A percentile compares a stretch with the other conserved stretches of the same genome.
These are phyloP conservation scores for Stagonosporopsis cucurbitacearum DNA, from an alignment of 2,329 filamentous ascomycete genomes.

Conservation along the genomic window DNA sequence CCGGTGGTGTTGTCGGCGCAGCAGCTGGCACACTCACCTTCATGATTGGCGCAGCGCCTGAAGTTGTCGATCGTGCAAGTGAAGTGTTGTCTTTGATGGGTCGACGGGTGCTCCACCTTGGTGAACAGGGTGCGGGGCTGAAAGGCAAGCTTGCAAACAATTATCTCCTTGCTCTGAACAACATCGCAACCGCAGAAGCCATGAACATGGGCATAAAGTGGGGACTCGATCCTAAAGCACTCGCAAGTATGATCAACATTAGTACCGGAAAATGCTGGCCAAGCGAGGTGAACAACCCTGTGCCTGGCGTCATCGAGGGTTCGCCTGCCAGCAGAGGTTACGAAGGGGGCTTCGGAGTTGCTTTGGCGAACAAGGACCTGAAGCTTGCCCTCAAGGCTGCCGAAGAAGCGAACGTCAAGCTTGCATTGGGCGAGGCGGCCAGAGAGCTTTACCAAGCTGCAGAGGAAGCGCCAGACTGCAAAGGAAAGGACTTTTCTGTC, in stretches of 20 bases:
- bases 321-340: conserved; percentile 79
- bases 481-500: conserved; percentile 59
- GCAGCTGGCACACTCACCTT: conserved; percentile 88
- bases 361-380: conserved; percentile 58
- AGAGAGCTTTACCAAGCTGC: conserved; percentile 55
- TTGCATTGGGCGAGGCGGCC: conserved; percentile 55
- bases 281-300: conserved; percentile 93
- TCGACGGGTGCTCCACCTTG: conserved; percentile 83
- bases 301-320: conserved; percentile 79
- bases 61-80: conserved; percentile 69
- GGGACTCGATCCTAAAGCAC: conserved; percentile 68
- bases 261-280: conserved; percentile 97
- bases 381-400: conserved; percentile 57
- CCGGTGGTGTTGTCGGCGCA: conserved; percentile 91
- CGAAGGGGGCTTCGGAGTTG: conserved; percentile 58
- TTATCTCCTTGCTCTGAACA: conserved; percentile 92
- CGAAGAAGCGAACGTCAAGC: conserved; percentile 52
- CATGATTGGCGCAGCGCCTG: conserved; percentile 79
- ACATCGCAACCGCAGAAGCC: conserved; percentile 73
- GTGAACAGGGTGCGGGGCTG: conserved; percentile 81
- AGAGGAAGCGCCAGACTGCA: conserved; percentile 52
- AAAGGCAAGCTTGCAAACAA: conserved; percentile 97
- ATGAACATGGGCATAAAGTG: conserved; percentile 70
- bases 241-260: conserved; percentile 88
- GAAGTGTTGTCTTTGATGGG: conserved; percentile 82